phyloP scores from a whole-genome alignment of 2,329 filamentous ascomycete genomes.

The Coniochaeta sp. region DNA sequence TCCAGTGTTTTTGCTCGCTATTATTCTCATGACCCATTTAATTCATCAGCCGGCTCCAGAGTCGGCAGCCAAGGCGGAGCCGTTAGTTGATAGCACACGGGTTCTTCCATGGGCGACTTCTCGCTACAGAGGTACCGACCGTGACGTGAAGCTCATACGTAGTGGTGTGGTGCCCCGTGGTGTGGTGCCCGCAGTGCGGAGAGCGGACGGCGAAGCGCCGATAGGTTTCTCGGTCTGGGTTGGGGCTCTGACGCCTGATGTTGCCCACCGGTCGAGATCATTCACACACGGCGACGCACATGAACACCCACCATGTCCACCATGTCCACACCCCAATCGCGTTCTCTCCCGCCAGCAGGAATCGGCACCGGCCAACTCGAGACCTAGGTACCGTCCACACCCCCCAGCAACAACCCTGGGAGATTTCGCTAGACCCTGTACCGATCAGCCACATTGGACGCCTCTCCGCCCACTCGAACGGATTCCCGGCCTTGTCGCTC shows the following conservation, averaged over 20 bases:
- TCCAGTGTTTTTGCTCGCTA: not conserved
- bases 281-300: not conserved
- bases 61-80: not conserved
- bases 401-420: not conserved
- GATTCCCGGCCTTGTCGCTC: not conserved
- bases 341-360: not conserved
- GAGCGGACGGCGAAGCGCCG: not conserved
- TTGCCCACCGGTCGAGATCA: not conserved
- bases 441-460: not conserved
- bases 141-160: not conserved
- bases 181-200: not conserved
- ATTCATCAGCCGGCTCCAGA: not conserved
- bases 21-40: not conserved
- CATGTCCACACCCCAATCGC: not conserved
- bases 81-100: not conserved
- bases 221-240: not conserved
- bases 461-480: not conserved
- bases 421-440: not conserved
- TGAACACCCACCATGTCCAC: no score
- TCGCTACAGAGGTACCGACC: not conserved
- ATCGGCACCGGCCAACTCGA: not conserved
- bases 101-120: not conserved
- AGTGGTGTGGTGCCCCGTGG: not conserved
- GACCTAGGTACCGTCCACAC: not conserved
- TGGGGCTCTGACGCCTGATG: not conserved